Base-by-base conservation (phyloP, 371 early-diverging fungal species). In the Fennellomyces sp. region DNA sequence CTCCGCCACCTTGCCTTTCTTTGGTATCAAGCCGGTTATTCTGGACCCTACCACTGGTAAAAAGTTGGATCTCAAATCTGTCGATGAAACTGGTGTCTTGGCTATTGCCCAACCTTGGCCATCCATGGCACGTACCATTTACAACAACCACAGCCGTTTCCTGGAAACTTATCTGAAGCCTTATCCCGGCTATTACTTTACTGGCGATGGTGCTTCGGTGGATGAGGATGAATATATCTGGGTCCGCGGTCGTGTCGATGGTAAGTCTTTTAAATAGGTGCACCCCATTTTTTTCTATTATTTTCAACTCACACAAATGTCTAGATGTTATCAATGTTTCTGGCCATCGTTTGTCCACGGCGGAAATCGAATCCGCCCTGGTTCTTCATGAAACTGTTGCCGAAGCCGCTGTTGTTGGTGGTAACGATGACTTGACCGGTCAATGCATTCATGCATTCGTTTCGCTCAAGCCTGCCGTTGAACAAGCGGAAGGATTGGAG, bases 1-100 rank as follows among this genome's bases (percentile, higher is more conserved):
- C 23, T 92, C 96, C 17, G 98, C 98, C 1, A 93, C 96, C 1
- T 75, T 96, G 42, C 99, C 99, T 23, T 97, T 98, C 86, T 97
- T 97, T 80, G 99, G 99, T 60, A 88, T 98, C 47, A 91, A 91
- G 42, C 82, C 93, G 19, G 88, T 88, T 13, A 82, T 99, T 39
- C 75, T 96, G 17, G 94, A 96, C 55, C 84, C 97, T 4, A 64
- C 66, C 31, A 88, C 92, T 21, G 97, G 97, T n/a, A 79, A 86
- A 60, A 87, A 92, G 65, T 54, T 91, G 31, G 60, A 63, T 23
- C 30, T 38, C 35, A 53, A 29, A 3, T 90, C 90, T 42, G 83
- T 85, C 70, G 84, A 87, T 60, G 95, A 92, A 35, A 88, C 91
- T 11, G 99, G 99, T 52, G 93, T 95, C 17, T 74, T 99, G 57